phyloP scores from a whole-genome alignment of 2,329 filamentous ascomycete genomes.

The Diaporthe sp. region DNA sequence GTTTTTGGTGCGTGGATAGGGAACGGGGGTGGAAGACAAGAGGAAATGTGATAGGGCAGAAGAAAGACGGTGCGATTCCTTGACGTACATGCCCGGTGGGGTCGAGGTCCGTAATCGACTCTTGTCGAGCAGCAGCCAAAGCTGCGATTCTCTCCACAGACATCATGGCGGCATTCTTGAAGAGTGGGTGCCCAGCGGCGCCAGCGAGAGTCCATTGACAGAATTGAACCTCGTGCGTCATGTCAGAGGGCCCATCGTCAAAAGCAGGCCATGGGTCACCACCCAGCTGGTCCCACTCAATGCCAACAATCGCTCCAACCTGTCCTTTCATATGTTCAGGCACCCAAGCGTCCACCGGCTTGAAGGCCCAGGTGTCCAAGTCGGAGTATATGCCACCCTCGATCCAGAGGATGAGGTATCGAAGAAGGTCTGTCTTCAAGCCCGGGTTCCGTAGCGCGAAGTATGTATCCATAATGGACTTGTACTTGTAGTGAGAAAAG shows the following conservation, averaged over 20 bases:
- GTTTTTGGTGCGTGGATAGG: no score
- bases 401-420: constrained; percentile 41
- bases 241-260: constrained; percentile 35
- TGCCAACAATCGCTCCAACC: constrained; percentile 42
- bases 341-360: constrained; percentile 54
- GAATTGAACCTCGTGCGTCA: constrained; percentile 45
- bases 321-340: constrained; percentile 36
- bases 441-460: constrained; percentile 41
- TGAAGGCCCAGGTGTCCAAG: constrained; percentile 67
- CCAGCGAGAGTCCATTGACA: constrained; percentile 50
- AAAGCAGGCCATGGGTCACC: constrained; percentile 38
- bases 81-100: neutral
- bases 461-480: constrained; percentile 39
- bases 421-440: constrained; percentile 45
- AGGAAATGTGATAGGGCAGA: no score
- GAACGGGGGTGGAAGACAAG: no score
- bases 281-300: constrained; percentile 46
- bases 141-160: constrained; percentile 38
- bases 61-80: no score
- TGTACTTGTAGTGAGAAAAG: constrained; percentile 38
- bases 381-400: constrained; percentile 64
- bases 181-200: constrained; percentile 45
- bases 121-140: neutral
- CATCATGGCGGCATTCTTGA: constrained; percentile 40
- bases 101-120: neutral